Percentiles rank a stretch among this genome's conserved stretches.
phyloP scores from a whole-genome alignment of 108 stramenopile genomes.

The Skeletonema tropicum region DNA sequence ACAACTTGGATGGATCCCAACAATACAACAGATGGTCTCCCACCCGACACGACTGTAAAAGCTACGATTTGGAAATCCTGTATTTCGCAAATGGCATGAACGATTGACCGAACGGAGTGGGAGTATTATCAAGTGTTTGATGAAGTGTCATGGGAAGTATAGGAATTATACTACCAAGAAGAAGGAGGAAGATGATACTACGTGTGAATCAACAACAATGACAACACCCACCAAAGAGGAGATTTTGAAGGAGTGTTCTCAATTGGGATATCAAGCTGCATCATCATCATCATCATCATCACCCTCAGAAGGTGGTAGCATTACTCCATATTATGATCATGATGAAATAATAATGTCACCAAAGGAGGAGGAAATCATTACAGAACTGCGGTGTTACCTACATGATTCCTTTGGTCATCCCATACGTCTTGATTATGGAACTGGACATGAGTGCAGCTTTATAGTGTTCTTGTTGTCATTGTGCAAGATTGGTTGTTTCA shows the following conservation, averaged over 20 bases:
- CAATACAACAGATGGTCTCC: constrained; percentile 57
- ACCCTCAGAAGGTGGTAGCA: background rate
- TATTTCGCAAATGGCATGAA: constrained; percentile 76
- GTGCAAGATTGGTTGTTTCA: constrained; percentile 76
- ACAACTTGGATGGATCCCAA: constrained; percentile 55
- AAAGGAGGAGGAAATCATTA: constrained; percentile 55
- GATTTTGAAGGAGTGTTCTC: constrained; percentile 50
- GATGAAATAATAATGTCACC: background rate
- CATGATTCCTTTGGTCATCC: constrained; percentile 90
- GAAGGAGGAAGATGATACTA: background rate
- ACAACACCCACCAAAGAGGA: background rate
- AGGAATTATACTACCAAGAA: background rate
- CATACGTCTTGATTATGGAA: constrained; percentile 93
- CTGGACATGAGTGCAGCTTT: constrained; percentile 96
- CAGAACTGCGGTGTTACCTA: constrained; percentile 82
- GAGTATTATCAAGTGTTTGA: constrained; percentile 60
- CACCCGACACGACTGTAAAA: constrained; percentile 54
- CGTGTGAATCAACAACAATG: background rate
- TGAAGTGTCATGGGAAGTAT: constrained; percentile 52
- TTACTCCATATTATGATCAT: constrained; percentile 1
- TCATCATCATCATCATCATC: background rate
- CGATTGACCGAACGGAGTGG: constrained; percentile 62
- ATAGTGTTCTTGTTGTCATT: constrained; percentile 80
- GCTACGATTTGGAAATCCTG: constrained; percentile 86
- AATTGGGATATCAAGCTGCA: constrained; percentile 67